These are phyloP conservation scores for Lichtheimia ramosa DNA, from an alignment of 371 early-diverging fungal species.

Conservation along the genomic window DNA sequence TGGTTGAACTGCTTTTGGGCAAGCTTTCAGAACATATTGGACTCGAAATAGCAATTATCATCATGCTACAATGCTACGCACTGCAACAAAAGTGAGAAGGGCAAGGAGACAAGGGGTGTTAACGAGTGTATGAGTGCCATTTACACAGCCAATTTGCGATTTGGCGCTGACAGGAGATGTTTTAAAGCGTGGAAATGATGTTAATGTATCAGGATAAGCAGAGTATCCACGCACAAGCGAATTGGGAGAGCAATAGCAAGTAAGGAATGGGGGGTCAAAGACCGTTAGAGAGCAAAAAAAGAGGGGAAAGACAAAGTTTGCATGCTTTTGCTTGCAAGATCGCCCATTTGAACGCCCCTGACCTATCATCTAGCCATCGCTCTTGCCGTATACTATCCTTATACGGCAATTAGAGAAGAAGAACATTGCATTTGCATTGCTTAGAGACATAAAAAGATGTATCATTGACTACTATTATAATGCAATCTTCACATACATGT, in stretches of 20 bases:
- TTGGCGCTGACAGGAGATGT: conserved; percentile 3
- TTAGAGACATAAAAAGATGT: too few relatives aligned
- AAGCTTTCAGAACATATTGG: background rate
- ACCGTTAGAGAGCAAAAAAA: background rate
- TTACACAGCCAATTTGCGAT: background rate
- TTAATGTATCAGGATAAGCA: too few relatives aligned
- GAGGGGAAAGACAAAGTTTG: background rate
- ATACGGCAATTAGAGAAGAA: too few relatives aligned
- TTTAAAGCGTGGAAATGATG: too few relatives aligned
- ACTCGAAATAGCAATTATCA: background rate
- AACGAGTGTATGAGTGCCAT: background rate
- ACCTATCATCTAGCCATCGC: too few relatives aligned
- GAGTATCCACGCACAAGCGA: too few relatives aligned
- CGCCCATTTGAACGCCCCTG: background rate
- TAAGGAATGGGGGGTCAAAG: too few relatives aligned
- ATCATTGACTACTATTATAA: too few relatives aligned
- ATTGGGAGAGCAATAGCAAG: too few relatives aligned
- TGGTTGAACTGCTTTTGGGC: background rate
- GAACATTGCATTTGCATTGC: too few relatives aligned
- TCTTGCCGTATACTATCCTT: too few relatives aligned
- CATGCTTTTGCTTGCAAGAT: background rate
- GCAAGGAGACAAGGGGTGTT: background rate
- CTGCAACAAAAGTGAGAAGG: background rate
- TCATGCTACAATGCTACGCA: background rate
- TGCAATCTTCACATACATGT: too few relatives aligned